Percentiles rank a stretch among this genome's conserved stretches.
These are phyloP conservation scores for Colletotrichum sp. DNA, from an alignment of 2,329 filamentous ascomycete genomes.

Conservation along the genomic window DNA sequence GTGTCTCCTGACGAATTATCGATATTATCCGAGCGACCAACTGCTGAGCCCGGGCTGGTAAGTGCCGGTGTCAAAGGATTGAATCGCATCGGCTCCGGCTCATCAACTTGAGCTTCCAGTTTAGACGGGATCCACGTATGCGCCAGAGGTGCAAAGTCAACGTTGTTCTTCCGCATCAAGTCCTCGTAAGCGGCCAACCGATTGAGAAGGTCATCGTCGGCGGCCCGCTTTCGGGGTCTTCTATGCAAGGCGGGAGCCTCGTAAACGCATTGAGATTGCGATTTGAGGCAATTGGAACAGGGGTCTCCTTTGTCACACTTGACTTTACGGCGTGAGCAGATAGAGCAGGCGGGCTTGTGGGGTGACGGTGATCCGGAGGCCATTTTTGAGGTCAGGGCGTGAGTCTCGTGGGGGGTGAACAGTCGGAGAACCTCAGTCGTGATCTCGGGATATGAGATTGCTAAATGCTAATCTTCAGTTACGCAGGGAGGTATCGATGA, in stretches of 20 bases:
- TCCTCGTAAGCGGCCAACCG: conserved; percentile 30
- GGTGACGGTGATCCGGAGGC: not conserved
- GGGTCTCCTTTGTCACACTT: conserved; percentile 45
- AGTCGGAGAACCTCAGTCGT: not conserved
- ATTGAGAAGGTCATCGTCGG: conserved; percentile 29
- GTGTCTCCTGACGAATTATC: not conserved
- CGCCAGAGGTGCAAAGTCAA: conserved; percentile 24
- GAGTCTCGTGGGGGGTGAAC: not conserved
- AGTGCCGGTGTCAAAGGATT: not conserved
- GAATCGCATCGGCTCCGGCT: not conserved
- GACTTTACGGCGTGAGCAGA: conserved; percentile 43
- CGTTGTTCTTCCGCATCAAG: conserved; percentile 28
- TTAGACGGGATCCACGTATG: conserved; percentile 30
- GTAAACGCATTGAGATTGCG: conserved; percentile 30
- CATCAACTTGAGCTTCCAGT: not conserved
- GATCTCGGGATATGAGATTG: not conserved
- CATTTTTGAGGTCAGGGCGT: not conserved
- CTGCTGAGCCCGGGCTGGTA: not conserved
- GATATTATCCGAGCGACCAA: not conserved
- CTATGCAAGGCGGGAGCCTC: conserved; percentile 21
- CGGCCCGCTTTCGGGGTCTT: conserved; percentile 29
- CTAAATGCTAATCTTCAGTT: not conserved
- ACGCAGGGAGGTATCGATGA: not conserved
- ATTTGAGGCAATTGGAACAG: conserved; percentile 49
- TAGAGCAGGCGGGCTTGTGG: conserved; percentile 31